phyloP scores from a whole-genome alignment of 2,329 filamentous ascomycete genomes.

The Verticillium klebahnii region DNA sequence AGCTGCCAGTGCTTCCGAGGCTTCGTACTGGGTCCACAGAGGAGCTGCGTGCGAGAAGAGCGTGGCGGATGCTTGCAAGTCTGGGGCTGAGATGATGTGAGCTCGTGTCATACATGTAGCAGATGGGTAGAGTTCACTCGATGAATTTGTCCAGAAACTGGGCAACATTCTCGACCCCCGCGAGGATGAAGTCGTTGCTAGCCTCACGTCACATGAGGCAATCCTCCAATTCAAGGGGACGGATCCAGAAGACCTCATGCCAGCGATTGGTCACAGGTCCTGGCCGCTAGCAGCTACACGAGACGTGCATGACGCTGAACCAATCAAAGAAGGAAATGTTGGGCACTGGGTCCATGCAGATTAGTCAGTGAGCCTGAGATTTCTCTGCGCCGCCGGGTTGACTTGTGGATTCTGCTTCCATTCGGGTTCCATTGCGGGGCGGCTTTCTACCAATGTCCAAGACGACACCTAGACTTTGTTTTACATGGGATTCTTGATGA shows the following conservation, averaged over 20 bases:
- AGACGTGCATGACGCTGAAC: slow-evolving; percentile 14
- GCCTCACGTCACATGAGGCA: neutral
- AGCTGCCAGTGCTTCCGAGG: neutral
- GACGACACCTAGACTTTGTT: no score
- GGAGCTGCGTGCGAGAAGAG: neutral
- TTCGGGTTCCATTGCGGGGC: no score
- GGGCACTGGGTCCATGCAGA: neutral
- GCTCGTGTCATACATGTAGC: neutral
- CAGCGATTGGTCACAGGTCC: neutral
- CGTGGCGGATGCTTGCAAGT: neutral
- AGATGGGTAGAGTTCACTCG: neutral
- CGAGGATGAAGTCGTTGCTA: neutral
- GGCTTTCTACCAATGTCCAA: no score
- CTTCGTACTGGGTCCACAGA: neutral
- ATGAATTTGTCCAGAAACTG: neutral
- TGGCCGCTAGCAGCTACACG: slow-evolving; percentile 13
- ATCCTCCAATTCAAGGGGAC: neutral
- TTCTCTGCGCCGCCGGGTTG: neutral
- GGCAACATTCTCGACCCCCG: neutral
- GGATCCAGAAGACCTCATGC: neutral
- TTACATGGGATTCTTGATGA: no score
- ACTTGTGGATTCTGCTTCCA: no score
- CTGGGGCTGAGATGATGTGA: neutral
- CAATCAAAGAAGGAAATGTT: slow-evolving; percentile 9
- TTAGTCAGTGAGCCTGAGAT: neutral